Base-by-base conservation (phyloP, 1,139 yeast genomes). In the Suhomyces guaymorum region DNA sequence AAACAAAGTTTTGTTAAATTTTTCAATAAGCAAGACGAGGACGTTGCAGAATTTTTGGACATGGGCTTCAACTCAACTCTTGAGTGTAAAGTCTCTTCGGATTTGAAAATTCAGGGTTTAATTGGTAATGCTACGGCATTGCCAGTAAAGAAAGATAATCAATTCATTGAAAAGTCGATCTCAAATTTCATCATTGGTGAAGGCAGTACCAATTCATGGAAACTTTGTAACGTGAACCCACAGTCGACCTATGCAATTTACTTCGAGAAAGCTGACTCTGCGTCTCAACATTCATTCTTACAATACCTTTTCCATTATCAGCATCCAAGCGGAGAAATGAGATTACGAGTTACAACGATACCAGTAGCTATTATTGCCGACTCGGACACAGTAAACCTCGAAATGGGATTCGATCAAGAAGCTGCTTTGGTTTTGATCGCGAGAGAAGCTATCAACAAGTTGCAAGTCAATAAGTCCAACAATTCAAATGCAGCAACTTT, bases 261-360 rank as follows among this genome's bases (percentile, higher is more conserved):
- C 48, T 77, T 78, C 50, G 86, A 80, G 27, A 67, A 77, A 35
- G 52, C 65, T 18, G 76, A 72, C 37, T 68, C 69, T 1, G 32
- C 51, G 4, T 47, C 48, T 13, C 48, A 47, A 15, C 44, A 64
- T 24, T 69, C 73, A 2, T 66, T 71, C 21, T 61, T 87, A 15
- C 96, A 88, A 58, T 85, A 75, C 52, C 66, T 85, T 40, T 82
- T 89, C 37, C 84, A 81, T 53, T 88, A 87, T 56, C 94, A 86
- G 56, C 78, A 71, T 46, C 65, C 74, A 7, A 63, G 61, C 37
- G 78, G 74, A 37, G 69, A 66, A 42, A 55, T 69, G 52, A 54
- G 72, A 26, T 46, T 70, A 17, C 48, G 74, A 47, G 82, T 75
- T 4, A 74, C 80, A 51, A 82, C 78, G 21, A 70, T 60, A 42